Evolutionary conservation across 495 filamentous ascomycete genomes (phyloP).

Genomic region (Pyronema omphalodes): DNA sequence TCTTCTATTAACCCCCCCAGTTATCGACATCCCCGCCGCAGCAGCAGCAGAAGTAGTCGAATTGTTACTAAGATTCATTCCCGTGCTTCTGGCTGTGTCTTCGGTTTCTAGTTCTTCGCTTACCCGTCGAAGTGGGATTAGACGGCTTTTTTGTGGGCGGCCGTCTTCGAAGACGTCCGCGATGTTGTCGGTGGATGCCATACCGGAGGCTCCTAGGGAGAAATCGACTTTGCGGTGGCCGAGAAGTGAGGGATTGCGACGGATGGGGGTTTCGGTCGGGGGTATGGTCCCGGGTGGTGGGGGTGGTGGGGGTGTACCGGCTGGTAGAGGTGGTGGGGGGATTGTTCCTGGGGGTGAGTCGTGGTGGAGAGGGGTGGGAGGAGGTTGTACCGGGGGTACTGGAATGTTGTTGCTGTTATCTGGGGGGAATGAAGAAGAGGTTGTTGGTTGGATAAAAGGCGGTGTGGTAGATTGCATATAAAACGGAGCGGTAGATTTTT

Average conservation of each 20-base stretch:
- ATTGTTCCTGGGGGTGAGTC: slow-evolving; percentile 3
- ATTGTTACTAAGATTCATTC: too few relatives aligned
- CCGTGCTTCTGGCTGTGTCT: too few relatives aligned
- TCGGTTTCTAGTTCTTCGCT: slow-evolving; percentile 8
- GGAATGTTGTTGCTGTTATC: too few relatives aligned
- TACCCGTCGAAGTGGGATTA: slow-evolving; percentile 8
- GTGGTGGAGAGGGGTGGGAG: slow-evolving; percentile 24
- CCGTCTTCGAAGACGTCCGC: slow-evolving; percentile 49
- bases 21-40: too few relatives aligned
- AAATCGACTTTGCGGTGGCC: slow-evolving; percentile 55
- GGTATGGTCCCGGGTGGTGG: slow-evolving; percentile 3
- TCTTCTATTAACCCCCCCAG: too few relatives aligned
- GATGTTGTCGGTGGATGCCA: slow-evolving; percentile 41
- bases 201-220: slow-evolving; percentile 47
- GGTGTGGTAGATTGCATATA: slow-evolving; percentile 5
- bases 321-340: too few relatives aligned
- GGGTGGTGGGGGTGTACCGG: background rate
- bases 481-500: slow-evolving; percentile 20
- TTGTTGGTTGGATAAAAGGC: slow-evolving; percentile 7
- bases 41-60: too few relatives aligned
- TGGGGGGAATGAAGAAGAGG: too few relatives aligned
- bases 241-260: slow-evolving; percentile 6
- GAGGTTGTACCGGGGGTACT: slow-evolving; percentile 3
- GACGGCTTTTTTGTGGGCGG: background rate
- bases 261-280: background rate